Base-by-base conservation (phyloP, 208 protist species). In the Trypanosoma lewisi region DNA sequence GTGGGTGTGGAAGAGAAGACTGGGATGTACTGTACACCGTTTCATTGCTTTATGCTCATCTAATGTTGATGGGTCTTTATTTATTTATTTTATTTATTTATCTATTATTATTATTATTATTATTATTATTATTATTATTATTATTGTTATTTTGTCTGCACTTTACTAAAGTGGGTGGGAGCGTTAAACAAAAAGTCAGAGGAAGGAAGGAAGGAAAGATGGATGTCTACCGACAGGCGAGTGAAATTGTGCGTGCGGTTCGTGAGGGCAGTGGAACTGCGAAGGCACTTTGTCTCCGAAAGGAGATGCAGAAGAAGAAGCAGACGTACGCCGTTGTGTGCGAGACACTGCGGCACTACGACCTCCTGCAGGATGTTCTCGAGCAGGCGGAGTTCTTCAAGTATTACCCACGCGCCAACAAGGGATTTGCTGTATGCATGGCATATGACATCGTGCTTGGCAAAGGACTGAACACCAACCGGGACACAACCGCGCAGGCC, bases 261-360 rank as follows among this genome's bases (percentile, higher is more conserved):
- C 82, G 85, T 27, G 77, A 77, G 16, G 85, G 84, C 52, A 81
- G 83, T 17, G 92, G 89, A 27, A 93, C 88, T 5, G 83, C 86
- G 1, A 97, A 95, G 78, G 84, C 83, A 14, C 78, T 97, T n/a
- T 95, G 87, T 36, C 76, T 97, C 4, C 75, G 85, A n/a, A 95
- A 93, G 73, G 87, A 95, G 31, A 85, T 97, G 78, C 89, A 97
- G 50, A 97, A 95, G 70, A 97, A 97, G 70, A 87, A 84, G 59
- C 87, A 94, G 57, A 97, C 92, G 0, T 97, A 96, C 69, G 92
- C 92, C n/a, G 83, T 97, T 0, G 89, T 94, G 3, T 94, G 86
- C 58, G 89, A 95, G 64, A 97, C 92, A 21, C 71, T 95, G 37
- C 78, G 86, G 8, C 80, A 94, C 70, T 92, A 91, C 72, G 83